Evolutionary conservation across 805 yeast species (phyloP).

Genomic region (Ogataea nitratoaversa): DNA sequence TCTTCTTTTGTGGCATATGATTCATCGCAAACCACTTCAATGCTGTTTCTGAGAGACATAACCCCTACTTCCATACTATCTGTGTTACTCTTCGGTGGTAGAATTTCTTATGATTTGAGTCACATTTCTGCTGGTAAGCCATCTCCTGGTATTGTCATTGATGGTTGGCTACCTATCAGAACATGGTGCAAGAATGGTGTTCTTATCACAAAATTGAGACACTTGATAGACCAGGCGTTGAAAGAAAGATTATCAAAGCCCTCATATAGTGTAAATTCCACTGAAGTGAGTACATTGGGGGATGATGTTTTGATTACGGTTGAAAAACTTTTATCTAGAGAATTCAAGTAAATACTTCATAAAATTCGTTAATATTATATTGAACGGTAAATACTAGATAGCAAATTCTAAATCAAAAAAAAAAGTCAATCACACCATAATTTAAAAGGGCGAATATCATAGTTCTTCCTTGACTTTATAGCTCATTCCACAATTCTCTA

Average conservation of each 20-base stretch:
- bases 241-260: slow-evolving; percentile 57
- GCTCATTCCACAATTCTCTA: slow-evolving; percentile 37
- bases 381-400: no score
- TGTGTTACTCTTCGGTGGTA: slow-evolving; percentile 78
- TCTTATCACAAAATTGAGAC: slow-evolving; percentile 64
- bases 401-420: no score
- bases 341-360: not conserved
- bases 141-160: slow-evolving; percentile 82
- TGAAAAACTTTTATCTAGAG: slow-evolving; percentile 24
- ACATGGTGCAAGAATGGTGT: slow-evolving; percentile 97
- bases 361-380: not conserved
- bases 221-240: slow-evolving; percentile 62
- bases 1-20: slow-evolving; percentile 62
- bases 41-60: slow-evolving; percentile 64
- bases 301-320: slow-evolving; percentile 37
- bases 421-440: no score
- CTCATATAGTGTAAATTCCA: slow-evolving; percentile 19
- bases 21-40: slow-evolving; percentile 55
- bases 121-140: slow-evolving; percentile 38
- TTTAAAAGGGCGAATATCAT: no score
- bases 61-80: slow-evolving; percentile 78
- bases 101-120: slow-evolving; percentile 53
- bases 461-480: slow-evolving; percentile 39
- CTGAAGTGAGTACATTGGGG: slow-evolving; percentile 19
- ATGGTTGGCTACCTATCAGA: slow-evolving; percentile 83